phyloP scores from a whole-genome alignment of 1,284 basidiomycete species.

The Ganoderma multipileum region DNA sequence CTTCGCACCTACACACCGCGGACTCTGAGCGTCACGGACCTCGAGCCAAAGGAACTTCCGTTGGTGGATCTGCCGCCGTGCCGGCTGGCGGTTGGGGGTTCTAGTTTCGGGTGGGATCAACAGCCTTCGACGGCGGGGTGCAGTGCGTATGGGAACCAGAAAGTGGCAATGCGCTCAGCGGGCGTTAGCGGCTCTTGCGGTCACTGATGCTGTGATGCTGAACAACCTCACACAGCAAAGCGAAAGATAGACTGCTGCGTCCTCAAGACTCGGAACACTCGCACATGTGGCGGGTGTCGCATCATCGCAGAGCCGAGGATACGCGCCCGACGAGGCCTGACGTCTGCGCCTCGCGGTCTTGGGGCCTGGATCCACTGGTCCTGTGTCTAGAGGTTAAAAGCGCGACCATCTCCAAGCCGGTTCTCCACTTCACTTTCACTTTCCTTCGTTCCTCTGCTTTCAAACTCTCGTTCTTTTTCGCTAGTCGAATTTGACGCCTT shows the following conservation, averaged over 20 bases:
- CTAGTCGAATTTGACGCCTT: not conserved
- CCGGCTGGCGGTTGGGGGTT: not conserved
- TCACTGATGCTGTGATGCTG: slow-evolving; percentile 11
- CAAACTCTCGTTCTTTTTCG: not conserved
- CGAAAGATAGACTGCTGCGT: slow-evolving; percentile 2
- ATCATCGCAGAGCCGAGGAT: not conserved
- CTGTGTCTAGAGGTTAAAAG: not conserved
- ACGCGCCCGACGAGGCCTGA: too few relatives aligned
- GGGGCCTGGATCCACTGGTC: not conserved
- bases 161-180: not conserved
- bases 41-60: not conserved
- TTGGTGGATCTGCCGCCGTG: slow-evolving; percentile 8
- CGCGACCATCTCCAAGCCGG: not conserved
- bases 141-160: not conserved
- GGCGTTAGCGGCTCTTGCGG: too few relatives aligned
- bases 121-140: not conserved
- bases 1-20: not conserved
- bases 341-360: not conserved
- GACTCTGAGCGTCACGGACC: not conserved
- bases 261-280: not conserved
- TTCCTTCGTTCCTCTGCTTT: not conserved
- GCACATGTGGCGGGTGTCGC: not conserved
- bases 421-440: not conserved
- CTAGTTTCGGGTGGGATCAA: too few relatives aligned
- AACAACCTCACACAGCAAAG: slow-evolving; percentile 6